These are phyloP conservation scores for Symbiodinium natans DNA, from an alignment of 73 alveolate genomes.

Conservation along the genomic window DNA sequence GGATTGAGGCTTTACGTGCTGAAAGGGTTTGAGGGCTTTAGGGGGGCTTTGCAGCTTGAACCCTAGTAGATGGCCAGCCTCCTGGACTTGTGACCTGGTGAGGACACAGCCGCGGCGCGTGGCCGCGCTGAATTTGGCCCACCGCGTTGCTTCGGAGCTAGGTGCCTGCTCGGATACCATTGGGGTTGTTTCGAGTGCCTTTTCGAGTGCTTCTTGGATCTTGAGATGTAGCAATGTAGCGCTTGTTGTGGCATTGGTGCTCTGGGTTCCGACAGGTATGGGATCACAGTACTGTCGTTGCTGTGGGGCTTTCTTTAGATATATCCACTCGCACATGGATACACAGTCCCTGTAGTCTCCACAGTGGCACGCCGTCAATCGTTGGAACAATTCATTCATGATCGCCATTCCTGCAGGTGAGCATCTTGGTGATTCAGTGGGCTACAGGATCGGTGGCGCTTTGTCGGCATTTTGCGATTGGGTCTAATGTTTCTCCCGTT, in stretches of 20 bases:
- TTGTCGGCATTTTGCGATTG: no score
- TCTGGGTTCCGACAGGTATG: no score
- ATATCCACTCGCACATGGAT: no score
- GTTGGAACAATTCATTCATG: background rate
- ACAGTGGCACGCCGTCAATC: background rate
- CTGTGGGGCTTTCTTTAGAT: background rate
- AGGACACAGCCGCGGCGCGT: constrained; percentile 98
- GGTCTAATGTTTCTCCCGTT: no score
- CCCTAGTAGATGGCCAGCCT: no score
- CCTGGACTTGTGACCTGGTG: background rate
- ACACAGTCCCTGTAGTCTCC: background rate
- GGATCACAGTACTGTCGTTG: no score
- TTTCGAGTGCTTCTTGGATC: background rate
- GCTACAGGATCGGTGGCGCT: constrained; percentile 96
- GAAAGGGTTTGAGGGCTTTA: no score
- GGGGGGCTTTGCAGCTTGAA: no score
- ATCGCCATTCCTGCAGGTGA: constrained; percentile 50
- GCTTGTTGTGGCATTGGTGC: no score
- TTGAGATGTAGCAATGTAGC: background rate
- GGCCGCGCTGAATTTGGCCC: constrained; percentile 97
- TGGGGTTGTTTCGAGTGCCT: background rate
- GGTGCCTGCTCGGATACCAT: background rate
- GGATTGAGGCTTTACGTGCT: no score
- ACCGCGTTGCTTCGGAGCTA: constrained; percentile 97
- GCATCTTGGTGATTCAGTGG: constrained; percentile 95